Base-by-base conservation (phyloP, 2,329 filamentous ascomycete genomes). In the Metarhizium guizhouense region DNA sequence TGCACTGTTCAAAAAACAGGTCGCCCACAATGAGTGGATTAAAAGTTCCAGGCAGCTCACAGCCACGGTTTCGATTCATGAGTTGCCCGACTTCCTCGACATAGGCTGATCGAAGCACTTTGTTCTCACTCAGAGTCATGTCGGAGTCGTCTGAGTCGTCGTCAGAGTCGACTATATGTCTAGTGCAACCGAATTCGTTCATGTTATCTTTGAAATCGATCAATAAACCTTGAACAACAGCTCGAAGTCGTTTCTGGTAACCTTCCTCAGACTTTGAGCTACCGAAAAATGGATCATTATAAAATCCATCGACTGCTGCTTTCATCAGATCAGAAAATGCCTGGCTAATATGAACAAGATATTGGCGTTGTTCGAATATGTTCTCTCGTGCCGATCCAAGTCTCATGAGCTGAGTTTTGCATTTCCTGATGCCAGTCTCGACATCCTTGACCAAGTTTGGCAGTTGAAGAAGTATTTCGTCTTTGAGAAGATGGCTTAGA, bases 41-140 rank as follows among this genome's bases (percentile, higher is more conserved):
- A 65, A 83, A 86, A 0, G 72, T 80, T 0, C 83, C 82, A 0
- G 82, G 80, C 0, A 88, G 66, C 63, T 88, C 85, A 7, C 76
- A 68, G 3, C 68, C 68, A 14, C 63, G 60, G 42, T 51, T 60
- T 1, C 60, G 58, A 6, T 55, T 11, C 40, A 70, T 64, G 2
- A 63, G 52, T 1, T 34, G 14, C 2, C 54, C 49, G 14, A 67
- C 58, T 3, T 65, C 58, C 2, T 57, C 7, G 6, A 66, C 48
- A 6, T 61, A 67, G 1, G 59, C 54, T 1, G 43, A 47, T 20
- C 57, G 29, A 25, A 56, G 11, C 3, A 59, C 48, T 40, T 57
- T 43, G 20, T 52, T 29, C 18, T 38, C n/a, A 8, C 10, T 36
- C 6, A 54, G 32, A 38, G 11, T 3, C 18, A 13, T 16, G 6